Evolutionary conservation across 805 yeast species (phyloP), one percentile per base, ranked within the genome.

Genomic region (Yamadazyma akitaensis): DNA sequence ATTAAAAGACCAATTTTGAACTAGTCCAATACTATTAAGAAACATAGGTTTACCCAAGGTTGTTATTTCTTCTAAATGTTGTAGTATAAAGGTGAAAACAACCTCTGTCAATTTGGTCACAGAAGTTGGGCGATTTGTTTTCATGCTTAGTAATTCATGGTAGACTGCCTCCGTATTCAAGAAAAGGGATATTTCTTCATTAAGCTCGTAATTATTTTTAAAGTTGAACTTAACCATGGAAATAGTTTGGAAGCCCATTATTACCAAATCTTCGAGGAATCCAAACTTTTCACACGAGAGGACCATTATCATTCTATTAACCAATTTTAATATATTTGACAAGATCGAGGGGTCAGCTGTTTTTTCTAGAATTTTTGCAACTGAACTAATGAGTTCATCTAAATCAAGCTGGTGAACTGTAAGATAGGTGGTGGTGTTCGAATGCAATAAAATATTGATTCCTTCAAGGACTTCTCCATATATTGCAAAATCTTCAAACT

Each of bases 131-230:
- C 30, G 43, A 24, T 6, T 32, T 18, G 18, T 14, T 40, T 14
- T 30, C 36, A 40, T 18, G 11, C n/a, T n/a, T 13, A 5, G 5
- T 7, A 41, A 17, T 33, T 33, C 30, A 24, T 18, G 32, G 21
- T 43, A 47, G 16, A 51, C 46, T 12, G 42, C 37, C 17, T 46
- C 49, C 6, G 41, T 42, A 19, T 51, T 51, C 6, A 51, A 24
- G 30, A 51, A 51, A 7, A 21, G 38, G 6, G 38, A 31, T 7
- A 49, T 40, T 24, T 51, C 46, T 2, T 46, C 44, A 32, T 48
- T 48, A 16, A 51, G 11, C 1, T 34, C 34, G n/a, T 13, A 31
- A 6, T 18, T 14, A 24, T 38, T 50, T 26, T 42, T 44, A 39
- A 42, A 44, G 36, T 47, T 45, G 35, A 19, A 50, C 21, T 37